Evolutionary conservation across 1,284 basidiomycete species (phyloP).

Genomic region (Sporisorium reilianum): DNA sequence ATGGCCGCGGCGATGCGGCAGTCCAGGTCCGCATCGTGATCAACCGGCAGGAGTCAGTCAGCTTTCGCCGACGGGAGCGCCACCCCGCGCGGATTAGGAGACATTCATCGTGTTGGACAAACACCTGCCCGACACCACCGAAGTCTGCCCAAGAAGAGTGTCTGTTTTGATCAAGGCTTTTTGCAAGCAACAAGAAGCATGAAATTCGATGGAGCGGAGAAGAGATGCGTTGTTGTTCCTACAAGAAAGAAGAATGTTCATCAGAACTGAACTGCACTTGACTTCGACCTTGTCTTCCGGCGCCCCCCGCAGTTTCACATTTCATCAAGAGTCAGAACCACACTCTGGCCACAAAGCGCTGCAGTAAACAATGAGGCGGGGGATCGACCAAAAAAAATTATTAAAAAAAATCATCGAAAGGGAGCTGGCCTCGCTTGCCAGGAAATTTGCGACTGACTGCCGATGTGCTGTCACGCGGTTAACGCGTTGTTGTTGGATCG

Average conservation of each 20-base stretch:
- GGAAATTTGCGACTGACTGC: not conserved
- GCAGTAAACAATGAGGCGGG: not conserved
- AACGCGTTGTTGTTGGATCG: constrained; percentile 3
- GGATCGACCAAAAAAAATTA: not conserved
- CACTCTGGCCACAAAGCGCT: too few species aligned
- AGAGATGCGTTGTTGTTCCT: too few species aligned
- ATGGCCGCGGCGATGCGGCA: too few species aligned
- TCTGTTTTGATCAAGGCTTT: too few species aligned
- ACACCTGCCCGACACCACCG: too few species aligned
- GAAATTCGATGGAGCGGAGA: constrained; percentile 7
- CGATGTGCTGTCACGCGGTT: constrained; percentile 4
- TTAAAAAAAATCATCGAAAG: not conserved
- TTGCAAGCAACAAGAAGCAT: not conserved
- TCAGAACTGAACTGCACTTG: too few species aligned
- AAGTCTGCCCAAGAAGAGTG: not conserved
- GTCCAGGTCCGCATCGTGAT: too few species aligned
- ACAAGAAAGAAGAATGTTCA: constrained; percentile 9
- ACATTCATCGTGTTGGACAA: too few species aligned
- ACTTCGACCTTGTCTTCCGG: not conserved
- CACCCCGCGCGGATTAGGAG: too few species aligned
- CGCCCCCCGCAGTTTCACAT: constrained; percentile 12
- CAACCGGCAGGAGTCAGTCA: too few species aligned
- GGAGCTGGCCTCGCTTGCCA: constrained; percentile 2
- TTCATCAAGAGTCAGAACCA: too few species aligned
- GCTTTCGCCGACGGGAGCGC: too few species aligned